Evolutionary conservation across 441 rosid genomes (phyloP).

Genomic region (Jatropha podagrica): DNA sequence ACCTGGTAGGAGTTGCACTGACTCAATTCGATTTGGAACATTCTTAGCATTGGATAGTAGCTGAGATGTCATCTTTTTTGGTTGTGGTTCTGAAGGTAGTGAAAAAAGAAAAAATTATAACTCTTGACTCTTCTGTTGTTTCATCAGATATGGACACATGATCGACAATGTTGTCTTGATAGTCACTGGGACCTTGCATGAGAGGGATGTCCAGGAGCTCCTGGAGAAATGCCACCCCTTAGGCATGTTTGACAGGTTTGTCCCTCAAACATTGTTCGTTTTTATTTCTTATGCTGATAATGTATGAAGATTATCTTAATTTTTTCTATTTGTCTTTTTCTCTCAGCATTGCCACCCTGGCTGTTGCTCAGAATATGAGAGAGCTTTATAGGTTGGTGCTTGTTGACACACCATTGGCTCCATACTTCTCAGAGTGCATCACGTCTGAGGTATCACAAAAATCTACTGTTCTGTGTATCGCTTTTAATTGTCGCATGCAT

Average conservation of each 20-base stretch:
- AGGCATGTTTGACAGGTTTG: slow-evolving; percentile 99
- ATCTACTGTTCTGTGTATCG: background rate
- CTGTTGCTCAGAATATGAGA: slow-evolving; percentile 98
- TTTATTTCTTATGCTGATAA: background rate
- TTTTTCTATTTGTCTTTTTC: slow-evolving; percentile 10
- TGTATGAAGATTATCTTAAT: background rate
- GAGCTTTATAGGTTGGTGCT: slow-evolving; percentile 97
- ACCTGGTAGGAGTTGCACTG: background rate
- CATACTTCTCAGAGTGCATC: slow-evolving; percentile 95
- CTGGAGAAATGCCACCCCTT: slow-evolving; percentile 96
- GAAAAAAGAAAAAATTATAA: background rate
- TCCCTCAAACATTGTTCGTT: background rate
- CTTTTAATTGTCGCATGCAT: slow-evolving; percentile 6
- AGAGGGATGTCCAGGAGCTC: slow-evolving; percentile 96
- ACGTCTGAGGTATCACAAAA: slow-evolving; percentile 73
- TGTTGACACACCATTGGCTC: slow-evolving; percentile 97
- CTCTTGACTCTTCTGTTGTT: slow-evolving; percentile 19
- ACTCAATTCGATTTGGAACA: background rate
- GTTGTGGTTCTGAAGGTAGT: background rate
- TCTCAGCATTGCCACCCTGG: slow-evolving; percentile 89
- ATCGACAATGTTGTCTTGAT: slow-evolving; percentile 98
- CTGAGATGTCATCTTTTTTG: background rate
- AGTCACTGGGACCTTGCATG: slow-evolving; percentile 97
- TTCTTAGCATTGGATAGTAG: background rate
- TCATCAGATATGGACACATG: slow-evolving; percentile 93